Base-by-base conservation (phyloP, 306 rosid genomes). In the Corylus americana region DNA sequence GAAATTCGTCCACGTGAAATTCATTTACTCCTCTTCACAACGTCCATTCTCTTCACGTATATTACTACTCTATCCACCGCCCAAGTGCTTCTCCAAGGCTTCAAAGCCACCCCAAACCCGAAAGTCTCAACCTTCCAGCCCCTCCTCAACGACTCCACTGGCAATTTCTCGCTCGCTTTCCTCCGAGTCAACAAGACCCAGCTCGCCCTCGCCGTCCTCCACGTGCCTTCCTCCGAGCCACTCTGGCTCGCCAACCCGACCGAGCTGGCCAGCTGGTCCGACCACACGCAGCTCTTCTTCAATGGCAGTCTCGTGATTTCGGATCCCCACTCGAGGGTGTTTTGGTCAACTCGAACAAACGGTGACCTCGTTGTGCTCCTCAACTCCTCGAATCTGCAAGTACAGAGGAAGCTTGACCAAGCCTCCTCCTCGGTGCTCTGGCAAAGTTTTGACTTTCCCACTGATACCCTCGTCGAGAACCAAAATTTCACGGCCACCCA, bases 371-470 rank as follows among this genome's bases (percentile, higher is more conserved):
- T 80, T 1, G 77, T 85, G 8, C 87, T 95, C 8, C 90, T 87
- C 76, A 89, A 91, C 92, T 79, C 83, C 51, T 92, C 98, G 77
- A 89, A 91, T 73, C 51, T 95, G 27, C 89, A 85, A 62, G 47
- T 91, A 3, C 89, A 78, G 73, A 79, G n/a, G 3, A 29, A 2
- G 10, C 55, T n/a, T 0, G 47, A 79, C 16, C 16, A 42, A 42
- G 8, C 5, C 4, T 3, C 84, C 5, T 17, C 73, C 39, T 59
- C 84, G 1, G 29, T 85, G 1, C 16, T 79, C n/a, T 95, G 98
- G 98, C 90, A 91, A 74, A 95, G 98, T 73, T 95, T 95, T 48
- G 71, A 90, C 45, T 86, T 82, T 76, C 97, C 98, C 54, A 74
- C 89, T 3, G 84, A 88, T 27, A 91, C 93, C 83, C 88, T 95